Base-by-base conservation (phyloP, 1,284 basidiomycete genomes). In the Sporisorium graminicola region DNA sequence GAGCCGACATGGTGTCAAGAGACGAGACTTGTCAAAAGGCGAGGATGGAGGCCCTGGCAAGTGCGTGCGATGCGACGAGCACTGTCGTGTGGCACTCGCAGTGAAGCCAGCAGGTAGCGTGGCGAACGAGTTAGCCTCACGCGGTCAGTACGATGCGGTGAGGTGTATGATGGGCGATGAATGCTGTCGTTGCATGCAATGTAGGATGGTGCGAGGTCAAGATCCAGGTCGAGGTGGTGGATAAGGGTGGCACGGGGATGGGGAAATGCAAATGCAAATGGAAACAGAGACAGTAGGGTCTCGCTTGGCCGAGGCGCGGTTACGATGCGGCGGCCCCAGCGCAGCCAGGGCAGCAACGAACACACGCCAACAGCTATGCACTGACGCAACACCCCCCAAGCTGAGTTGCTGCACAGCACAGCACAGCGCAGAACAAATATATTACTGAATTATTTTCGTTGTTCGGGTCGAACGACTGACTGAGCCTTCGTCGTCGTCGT, bases 1-100 rank as follows among this genome's bases (percentile, higher is more conserved):
- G 68, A 22, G 79, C 65, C 31, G 80, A 75, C 80, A 82, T 81
- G 37, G 22, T 57, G 51, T 26, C 13, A 8, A 18, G 35, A 26
- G 40, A n/a, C 18, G 33, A 52, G 20, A 20, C 14, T 7, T 27
- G 44, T 35, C 24, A 22, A 10, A n/a, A 18, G 52, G 24, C 18
- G 52, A n/a, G 33, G 33, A 37, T 51, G 20, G 24, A 47, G 13
- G 2, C 35, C 13, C 24, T 29, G 47, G 47, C 26, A 49, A 49
- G 47, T 16, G 46, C 27, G 47, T 18, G 37, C 14, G 37, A n/a
- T 29, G 44, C 44, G 10, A 27, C 44, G 22, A 27, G 47, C 47
- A 29, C 47, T 7, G 47, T 49, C 16, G 27, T 29, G 16, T 16
- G 27, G 47, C 47, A 16, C 27, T 29, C n/a, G 26, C 47, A 18